phyloP scores from a whole-genome alignment of 2,329 filamentous ascomycete genomes.

The Fusarium algeriense region DNA sequence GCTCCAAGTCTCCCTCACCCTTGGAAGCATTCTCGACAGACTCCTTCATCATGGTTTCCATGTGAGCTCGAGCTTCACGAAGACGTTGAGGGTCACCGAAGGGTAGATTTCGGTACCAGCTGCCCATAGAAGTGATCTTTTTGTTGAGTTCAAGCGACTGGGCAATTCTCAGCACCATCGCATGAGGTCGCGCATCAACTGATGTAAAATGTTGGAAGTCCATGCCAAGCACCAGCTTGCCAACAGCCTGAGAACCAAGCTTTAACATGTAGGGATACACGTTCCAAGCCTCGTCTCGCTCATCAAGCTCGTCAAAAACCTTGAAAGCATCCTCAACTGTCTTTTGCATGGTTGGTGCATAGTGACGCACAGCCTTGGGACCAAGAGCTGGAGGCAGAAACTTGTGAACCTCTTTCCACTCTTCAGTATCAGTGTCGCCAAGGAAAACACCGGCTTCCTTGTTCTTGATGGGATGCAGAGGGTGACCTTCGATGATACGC shows the following conservation, averaged over 20 bases:
- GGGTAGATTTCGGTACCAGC: slow-evolving; percentile 68
- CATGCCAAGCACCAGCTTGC: slow-evolving; percentile 59
- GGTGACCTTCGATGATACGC: slow-evolving; percentile 63
- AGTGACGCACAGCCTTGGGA: slow-evolving; percentile 71
- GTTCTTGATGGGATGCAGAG: slow-evolving; percentile 59
- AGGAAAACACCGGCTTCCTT: slow-evolving; percentile 59
- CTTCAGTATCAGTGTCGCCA: slow-evolving; percentile 63
- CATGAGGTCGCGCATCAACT: slow-evolving; percentile 61
- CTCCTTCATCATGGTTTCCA: slow-evolving; percentile 54
- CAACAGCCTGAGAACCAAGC: slow-evolving; percentile 60
- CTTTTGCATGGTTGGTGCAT: slow-evolving; percentile 69
- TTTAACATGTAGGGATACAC: slow-evolving; percentile 65
- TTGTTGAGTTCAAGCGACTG: slow-evolving; percentile 68
- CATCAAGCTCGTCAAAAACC: slow-evolving; percentile 64
- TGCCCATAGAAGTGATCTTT: slow-evolving; percentile 65
- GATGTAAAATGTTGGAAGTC: slow-evolving; percentile 60
- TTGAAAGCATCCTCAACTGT: slow-evolving; percentile 64
- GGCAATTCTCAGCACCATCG: slow-evolving; percentile 64
- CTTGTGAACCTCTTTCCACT: slow-evolving; percentile 68
- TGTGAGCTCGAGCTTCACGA: slow-evolving; percentile 48
- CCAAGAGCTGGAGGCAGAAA: slow-evolving; percentile 70
- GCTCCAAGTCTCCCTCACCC: slow-evolving; percentile 54
- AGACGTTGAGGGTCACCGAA: slow-evolving; percentile 67
- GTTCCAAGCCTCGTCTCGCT: slow-evolving; percentile 60
- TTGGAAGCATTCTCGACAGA: slow-evolving; percentile 55